Base-by-base conservation (phyloP, 441 rosid species). In the Biscutella auriculata region DNA sequence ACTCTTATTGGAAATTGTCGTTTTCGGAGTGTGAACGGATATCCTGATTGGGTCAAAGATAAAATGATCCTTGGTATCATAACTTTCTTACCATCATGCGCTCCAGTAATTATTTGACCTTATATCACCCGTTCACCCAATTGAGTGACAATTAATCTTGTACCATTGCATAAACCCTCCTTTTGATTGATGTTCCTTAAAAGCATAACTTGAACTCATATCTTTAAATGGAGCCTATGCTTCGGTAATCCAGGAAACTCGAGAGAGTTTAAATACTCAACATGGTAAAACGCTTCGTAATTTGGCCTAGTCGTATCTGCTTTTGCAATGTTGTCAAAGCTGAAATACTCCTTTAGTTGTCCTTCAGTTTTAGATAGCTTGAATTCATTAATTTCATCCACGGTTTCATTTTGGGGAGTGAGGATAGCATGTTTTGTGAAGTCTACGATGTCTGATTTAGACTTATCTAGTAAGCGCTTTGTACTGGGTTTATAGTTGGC, bases 401-500 rank as follows among this genome's bases (percentile, higher is more conserved):
- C n/a, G n/a, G n/a, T n/a, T n/a, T n/a, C n/a, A 6, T 44, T 44
- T 4, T 10, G 30, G 6, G 49, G 49, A n/a, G 49, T 44, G 1
- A 44, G 30, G 9, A 44, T 23, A 6, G 9, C 39, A n/a, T 9
- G 1, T 16, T 27, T 9, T 10, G 26, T 29, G 8, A 32, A 10
- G 9, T 10, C 0, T 5, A 5, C 1, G 2, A 2, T 6, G 3
- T 17, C 15, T 1, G 17, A n/a, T n/a, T n/a, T n/a, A n/a, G n/a
- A n/a, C n/a, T n/a, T n/a, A n/a, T 27, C 0, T 27, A 0, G 1
- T 9, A 21, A 2, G 0, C 7, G 11, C 3, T 11, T 6, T 43
- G 9, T 0, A 43, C 2, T 0, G 8, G 9, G 21, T 43, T 1
- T 5, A 27, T 8, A 2, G 10, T 5, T 5, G 12, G 14, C 1